These are phyloP conservation scores for Pilasporangium apinafurcum DNA, from an alignment of 352 stramenopile species.

Conservation along the genomic window DNA sequence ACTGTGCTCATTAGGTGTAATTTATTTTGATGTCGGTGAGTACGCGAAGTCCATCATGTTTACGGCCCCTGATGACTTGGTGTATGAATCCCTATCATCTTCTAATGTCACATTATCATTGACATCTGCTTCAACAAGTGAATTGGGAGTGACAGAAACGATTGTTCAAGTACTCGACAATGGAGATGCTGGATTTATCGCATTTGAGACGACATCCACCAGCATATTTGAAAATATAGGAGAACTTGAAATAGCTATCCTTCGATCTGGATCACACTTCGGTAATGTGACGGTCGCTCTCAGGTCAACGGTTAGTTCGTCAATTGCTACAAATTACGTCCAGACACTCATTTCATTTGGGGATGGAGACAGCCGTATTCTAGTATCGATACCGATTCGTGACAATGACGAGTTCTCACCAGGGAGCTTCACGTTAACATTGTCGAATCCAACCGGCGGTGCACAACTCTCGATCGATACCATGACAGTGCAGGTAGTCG, in stretches of 20 bases:
- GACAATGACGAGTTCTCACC: conserved; percentile 21
- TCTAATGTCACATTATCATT: conserved; percentile 17
- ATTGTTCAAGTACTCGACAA: conserved; percentile 25
- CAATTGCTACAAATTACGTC: conserved; percentile 14
- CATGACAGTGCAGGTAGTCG: conserved; percentile 17
- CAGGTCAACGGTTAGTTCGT: conserved; percentile 22
- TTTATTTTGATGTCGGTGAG: conserved; percentile 15
- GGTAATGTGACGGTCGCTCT: conserved; percentile 17
- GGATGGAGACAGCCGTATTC: conserved; percentile 5
- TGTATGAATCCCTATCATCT: conserved; percentile 14
- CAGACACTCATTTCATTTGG: conserved; percentile 19
- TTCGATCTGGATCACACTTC: conserved; percentile 1
- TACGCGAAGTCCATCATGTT: conserved; percentile 21
- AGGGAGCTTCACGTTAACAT: conserved; percentile 15
- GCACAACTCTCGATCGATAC: conserved; percentile 3
- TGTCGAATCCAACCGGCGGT: conserved; percentile 20
- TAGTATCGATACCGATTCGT: conserved; percentile 14
- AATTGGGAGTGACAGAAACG: conserved; percentile 3
- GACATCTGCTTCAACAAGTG: conserved; percentile 7
- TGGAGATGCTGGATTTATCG: conserved; percentile 21
- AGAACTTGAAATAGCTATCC: conserved; percentile 3
- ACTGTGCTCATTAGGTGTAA: no score
- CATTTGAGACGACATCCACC: conserved; percentile 10
- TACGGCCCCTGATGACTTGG: conserved; percentile 13
- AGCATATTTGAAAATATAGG: conserved; percentile 11